A percentile compares a stretch with the other conserved stretches of the same genome.
Evolutionary conservation across 768 basidiomycete species (phyloP).

Genomic region (Trametes elegans): DNA sequence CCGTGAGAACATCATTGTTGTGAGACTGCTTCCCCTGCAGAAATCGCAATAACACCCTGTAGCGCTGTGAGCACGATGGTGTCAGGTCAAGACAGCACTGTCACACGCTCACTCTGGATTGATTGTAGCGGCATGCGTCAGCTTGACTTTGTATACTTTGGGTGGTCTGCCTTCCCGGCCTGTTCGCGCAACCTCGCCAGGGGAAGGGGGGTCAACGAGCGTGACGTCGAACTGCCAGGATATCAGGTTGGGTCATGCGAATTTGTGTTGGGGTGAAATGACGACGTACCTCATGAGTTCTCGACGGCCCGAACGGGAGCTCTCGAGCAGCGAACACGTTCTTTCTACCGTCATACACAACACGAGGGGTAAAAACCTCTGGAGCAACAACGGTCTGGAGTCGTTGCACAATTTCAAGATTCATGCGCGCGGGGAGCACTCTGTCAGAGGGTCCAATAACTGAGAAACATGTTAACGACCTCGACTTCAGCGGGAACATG

Average conservation of each 20-base stretch:
- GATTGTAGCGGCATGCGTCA: conserved; percentile 75
- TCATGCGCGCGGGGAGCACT: conserved; percentile 60
- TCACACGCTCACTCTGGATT: conserved; percentile 66
- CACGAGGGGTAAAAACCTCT: conserved; percentile 68
- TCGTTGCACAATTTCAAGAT: conserved; percentile 65
- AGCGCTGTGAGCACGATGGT: not conserved
- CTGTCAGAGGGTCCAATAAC: conserved; percentile 74
- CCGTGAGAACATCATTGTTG: conserved; percentile 66
- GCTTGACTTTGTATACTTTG: conserved; percentile 63
- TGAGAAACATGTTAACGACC: conserved; percentile 24
- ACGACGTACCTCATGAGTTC: conserved; percentile 44
- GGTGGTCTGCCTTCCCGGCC: conserved; percentile 41
- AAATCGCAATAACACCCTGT: conserved; percentile 63
- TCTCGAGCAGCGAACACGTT: conserved; percentile 65
- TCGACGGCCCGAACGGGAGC: conserved; percentile 58
- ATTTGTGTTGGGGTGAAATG: no score
- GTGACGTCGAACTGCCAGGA: conserved; percentile 64
- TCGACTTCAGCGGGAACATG: conserved; percentile 14
- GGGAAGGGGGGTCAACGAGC: conserved; percentile 40
- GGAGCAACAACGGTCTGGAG: conserved; percentile 60
- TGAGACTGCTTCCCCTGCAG: conserved; percentile 62
- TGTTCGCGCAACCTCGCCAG: conserved; percentile 19
- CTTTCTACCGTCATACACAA: conserved; percentile 78
- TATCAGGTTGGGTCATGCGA: not conserved
- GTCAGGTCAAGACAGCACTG: not conserved